Conservation (phyloP, 106 monocot species). For the Cymbidium sinense region DNA sequence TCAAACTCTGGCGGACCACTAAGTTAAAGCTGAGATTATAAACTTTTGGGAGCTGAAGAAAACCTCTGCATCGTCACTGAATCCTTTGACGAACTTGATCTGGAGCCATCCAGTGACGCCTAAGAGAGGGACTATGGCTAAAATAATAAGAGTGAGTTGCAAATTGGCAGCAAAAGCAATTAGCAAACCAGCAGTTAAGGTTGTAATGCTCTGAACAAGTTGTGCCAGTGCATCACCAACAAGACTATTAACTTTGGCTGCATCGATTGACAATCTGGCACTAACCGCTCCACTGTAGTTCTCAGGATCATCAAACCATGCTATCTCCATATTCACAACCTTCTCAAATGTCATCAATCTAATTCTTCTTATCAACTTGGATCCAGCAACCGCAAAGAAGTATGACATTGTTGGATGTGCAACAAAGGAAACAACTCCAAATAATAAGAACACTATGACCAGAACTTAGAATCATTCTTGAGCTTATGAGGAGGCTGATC, state of each 20-base stretch:
- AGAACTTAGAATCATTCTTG: conserved; percentile 23
- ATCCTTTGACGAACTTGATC: conserved; percentile 30
- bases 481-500: too few relatives aligned
- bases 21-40: too few relatives aligned
- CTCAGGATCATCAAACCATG: conserved; percentile 32
- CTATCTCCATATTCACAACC: too few relatives aligned
- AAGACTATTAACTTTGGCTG: conserved; percentile 23
- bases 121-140: conserved; percentile 26
- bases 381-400: conserved; percentile 34
- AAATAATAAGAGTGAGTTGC: conserved; percentile 23
- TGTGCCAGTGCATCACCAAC: conserved; percentile 33
- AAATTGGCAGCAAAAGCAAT: conserved; percentile 29
- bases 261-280: conserved; percentile 33
- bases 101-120: conserved; percentile 32
- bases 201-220: conserved; percentile 20
- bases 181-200: conserved; percentile 24
- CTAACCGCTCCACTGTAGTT: conserved; percentile 36
- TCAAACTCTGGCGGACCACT: too few relatives aligned
- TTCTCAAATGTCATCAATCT: conserved; percentile 37
- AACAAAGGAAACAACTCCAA: conserved; percentile 18
- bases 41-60: background rate
- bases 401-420: conserved; percentile 23
- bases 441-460: conserved; percentile 18
- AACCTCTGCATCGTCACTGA: conserved; percentile 32
- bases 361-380: conserved; percentile 27